phyloP scores from a whole-genome alignment of 225 moss, liverwort and hornwort genomes.

The Sphagnum contortum region DNA sequence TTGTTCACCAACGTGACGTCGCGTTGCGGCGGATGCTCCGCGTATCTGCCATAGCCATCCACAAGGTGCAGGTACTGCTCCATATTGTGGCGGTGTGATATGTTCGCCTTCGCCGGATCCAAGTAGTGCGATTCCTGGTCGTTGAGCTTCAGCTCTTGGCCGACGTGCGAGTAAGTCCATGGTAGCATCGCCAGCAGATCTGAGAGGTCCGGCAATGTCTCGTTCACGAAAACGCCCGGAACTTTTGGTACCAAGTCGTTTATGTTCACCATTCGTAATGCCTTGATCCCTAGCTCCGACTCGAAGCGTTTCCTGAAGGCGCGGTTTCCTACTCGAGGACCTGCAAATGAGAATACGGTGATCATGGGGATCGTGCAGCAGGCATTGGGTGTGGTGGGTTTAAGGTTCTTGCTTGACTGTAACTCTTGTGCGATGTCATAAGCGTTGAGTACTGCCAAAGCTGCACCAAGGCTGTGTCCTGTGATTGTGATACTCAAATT shows the following conservation, averaged over 20 bases:
- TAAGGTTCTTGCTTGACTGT: constrained; percentile 12
- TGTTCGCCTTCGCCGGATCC: constrained; percentile 8
- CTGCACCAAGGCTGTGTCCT: constrained; percentile 40
- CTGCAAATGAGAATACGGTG: constrained; percentile 60
- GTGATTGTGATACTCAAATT: constrained; percentile 27
- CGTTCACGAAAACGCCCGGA: constrained; percentile 26
- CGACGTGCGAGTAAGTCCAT: constrained; percentile 56
- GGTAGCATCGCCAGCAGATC: constrained; percentile 26
- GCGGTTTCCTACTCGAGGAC: constrained; percentile 64
- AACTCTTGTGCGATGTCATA: constrained; percentile 25
- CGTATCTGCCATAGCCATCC: constrained; percentile 26
- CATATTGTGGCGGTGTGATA: constrained; percentile 38
- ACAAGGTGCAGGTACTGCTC: constrained; percentile 66
- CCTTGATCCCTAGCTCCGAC: constrained; percentile 49
- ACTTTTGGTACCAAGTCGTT: constrained; percentile 41
- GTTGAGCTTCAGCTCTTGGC: constrained; percentile 28
- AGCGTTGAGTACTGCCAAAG: constrained; percentile 16
- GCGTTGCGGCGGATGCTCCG: constrained; percentile 6
- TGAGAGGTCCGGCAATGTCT: constrained; percentile 17
- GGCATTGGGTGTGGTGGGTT: neutral
- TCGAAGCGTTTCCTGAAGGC: constrained; percentile 38
- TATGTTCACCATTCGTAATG: constrained; percentile 55
- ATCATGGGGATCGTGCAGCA: constrained; percentile 15
- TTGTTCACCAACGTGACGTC: constrained; percentile 65
- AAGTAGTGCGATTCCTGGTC: constrained; percentile 40